Percentiles rank a stretch among this genome's conserved stretches.
Conservation (phyloP, 441 rosid species). For the Brassica balearica region DNA sequence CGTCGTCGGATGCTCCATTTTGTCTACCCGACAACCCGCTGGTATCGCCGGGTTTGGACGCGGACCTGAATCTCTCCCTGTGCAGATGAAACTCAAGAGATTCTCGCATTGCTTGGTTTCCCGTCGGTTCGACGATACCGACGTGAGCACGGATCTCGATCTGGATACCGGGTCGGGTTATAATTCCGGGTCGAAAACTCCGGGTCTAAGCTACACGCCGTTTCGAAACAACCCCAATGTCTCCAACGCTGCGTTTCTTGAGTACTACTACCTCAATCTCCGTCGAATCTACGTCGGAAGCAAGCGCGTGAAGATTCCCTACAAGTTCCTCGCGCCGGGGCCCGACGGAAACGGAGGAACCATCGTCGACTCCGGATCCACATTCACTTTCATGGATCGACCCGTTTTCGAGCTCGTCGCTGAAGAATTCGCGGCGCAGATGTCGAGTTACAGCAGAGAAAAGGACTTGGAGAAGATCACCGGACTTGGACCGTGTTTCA, state of each 20-base stretch:
- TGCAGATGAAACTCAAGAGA: slow-evolving; percentile 64
- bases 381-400: slow-evolving; percentile 81
- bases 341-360: slow-evolving; percentile 81
- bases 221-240: slow-evolving; percentile 56
- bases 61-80: slow-evolving; percentile 63
- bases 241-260: slow-evolving; percentile 48
- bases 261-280: slow-evolving; percentile 65
- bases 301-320: slow-evolving; percentile 61
- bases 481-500: slow-evolving; percentile 75
- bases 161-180: slow-evolving; percentile 55
- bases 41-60: slow-evolving; percentile 96
- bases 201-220: slow-evolving; percentile 69
- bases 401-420: slow-evolving; percentile 61
- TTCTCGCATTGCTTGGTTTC: slow-evolving; percentile 80
- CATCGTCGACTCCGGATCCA: slow-evolving; percentile 88
- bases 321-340: slow-evolving; percentile 61
- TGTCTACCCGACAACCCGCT: slow-evolving; percentile 74
- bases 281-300: slow-evolving; percentile 69
- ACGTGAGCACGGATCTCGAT: slow-evolving; percentile 62
- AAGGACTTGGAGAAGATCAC: slow-evolving; percentile 47
- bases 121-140: slow-evolving; percentile 59
- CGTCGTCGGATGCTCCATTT: slow-evolving; percentile 76
- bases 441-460: slow-evolving; percentile 58
- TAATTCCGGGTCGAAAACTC: slow-evolving; percentile 48
- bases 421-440: slow-evolving; percentile 59